These are phyloP conservation scores for Mortierella sp. DNA, from an alignment of 371 early-diverging fungal species.

Conservation along the genomic window DNA sequence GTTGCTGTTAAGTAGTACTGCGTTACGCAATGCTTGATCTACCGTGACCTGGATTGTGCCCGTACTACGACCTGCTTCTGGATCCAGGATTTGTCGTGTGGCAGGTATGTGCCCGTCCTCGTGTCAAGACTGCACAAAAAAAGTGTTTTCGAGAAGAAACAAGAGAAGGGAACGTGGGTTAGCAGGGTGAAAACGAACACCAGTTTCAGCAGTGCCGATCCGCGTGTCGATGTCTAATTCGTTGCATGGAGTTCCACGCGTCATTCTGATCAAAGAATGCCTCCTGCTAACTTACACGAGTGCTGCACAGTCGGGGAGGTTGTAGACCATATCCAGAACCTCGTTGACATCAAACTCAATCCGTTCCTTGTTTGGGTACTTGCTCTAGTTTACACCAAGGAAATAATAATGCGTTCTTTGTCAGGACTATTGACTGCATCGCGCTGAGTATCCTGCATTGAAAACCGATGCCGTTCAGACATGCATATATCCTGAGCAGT, in stretches of 20 bases:
- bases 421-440: too few relatives aligned
- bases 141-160: background rate
- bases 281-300: slow-evolving; percentile 36
- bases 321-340: slow-evolving; percentile 55
- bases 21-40: background rate
- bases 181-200: background rate
- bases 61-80: slow-evolving; percentile 54
- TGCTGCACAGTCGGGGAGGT: slow-evolving; percentile 55
- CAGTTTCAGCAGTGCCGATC: background rate
- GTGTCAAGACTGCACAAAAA: slow-evolving; percentile 30
- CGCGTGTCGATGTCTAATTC: background rate
- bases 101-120: slow-evolving; percentile 46
- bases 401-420: background rate
- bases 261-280: background rate
- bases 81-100: slow-evolving; percentile 58
- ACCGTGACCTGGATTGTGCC: slow-evolving; percentile 49
- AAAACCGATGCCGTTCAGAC: background rate
- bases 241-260: background rate
- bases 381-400: slow-evolving; percentile 26
- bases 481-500: background rate
- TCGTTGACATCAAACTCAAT: slow-evolving; percentile 58
- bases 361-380: slow-evolving; percentile 52
- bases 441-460: background rate
- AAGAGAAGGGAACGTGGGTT: background rate
- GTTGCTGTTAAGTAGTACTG: background rate